Base-by-base conservation (phyloP, 2,329 filamentous ascomycete genomes). In the Xylaria sp. region DNA sequence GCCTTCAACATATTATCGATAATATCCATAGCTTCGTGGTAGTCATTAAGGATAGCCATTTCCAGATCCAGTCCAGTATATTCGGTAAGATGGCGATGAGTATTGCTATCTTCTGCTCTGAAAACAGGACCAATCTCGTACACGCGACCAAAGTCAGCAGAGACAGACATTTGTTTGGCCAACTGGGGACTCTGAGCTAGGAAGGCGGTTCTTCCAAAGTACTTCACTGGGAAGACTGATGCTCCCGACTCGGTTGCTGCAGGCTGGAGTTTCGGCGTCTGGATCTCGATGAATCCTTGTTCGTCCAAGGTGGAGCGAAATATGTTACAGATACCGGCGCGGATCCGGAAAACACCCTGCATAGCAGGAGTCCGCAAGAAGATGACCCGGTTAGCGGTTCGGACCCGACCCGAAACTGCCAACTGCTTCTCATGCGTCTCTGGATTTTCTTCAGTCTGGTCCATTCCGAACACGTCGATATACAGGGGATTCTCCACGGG, bases 31-130 rank as follows among this genome's bases (percentile, higher is more conserved):
- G 94, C 92, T 80, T 98, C 94, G 76, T 97, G 91, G 79, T 98
- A 97, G 79, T 97, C 91, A 75, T 92, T 89, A 59, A 94, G 91
- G 71, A 98, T 93, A 2, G 91, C 88, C 95, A 98, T 98, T 78
- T 98, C 94, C 20, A 98, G 81, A 85, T 98, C 94, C 36, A 98
- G 85, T 64, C 94, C 94, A 4, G 94, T 98, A 79, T 97, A 98
- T 79, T 98, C 94, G 0, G 94, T 97, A 85, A 98, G 85, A 79
- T 98, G 94, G 46, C 94, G 90, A 77, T 97, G 94, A 0, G 94
- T 98, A 80, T 98, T 98, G 78, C 93, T 97, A 83, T 98, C 97
- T 79, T 98, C 94, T 0, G 94, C 94, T 74, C 94, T 90, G 86
- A 98, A 98, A 7, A 98, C 94, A 1, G 93, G 90, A 18, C 93